Evolutionary conservation across 768 basidiomycete genomes (phyloP), one percentile per base, ranked within the genome.

Genomic region (Trametes meyenii): DNA sequence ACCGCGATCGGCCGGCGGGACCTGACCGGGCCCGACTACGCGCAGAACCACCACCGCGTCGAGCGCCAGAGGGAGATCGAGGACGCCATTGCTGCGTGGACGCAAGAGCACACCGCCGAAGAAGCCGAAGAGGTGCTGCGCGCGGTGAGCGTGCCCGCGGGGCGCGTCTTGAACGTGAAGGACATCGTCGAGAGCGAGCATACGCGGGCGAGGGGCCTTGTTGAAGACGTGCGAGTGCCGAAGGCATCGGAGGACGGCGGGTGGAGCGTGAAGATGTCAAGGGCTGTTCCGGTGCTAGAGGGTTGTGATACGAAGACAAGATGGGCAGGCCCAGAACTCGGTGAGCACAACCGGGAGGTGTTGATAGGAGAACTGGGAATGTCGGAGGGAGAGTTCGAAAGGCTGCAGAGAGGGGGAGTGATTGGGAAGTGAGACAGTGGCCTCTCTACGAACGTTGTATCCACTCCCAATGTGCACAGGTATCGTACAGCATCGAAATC

Each of bases 241-340:
- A 73, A 73, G 14, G 66, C 68, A n/a, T n/a, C n/a, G n/a, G n/a
- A n/a, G 45, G 66, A 71, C 21, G 72, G 70, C 0, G 75, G 84
- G 1, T 88, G 87, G 87, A 81, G 72, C 42, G 80, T 89, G 60
- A 89, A 87, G 72, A 87, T 90, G 85, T 78, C 81, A 42, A 80
- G 80, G 26, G 85, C 86, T 26, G 85, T 85, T 62, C 88, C 88
- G 7, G 71, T 85, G 53, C 70, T 90, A 55, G 82, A 87, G 60
- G 86, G 85, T 14, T 82, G 81, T 26, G 78, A 85, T 44, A 73
- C 81, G 5, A 76, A 77, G 65, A 86, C 87, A 1, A 80, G 77
- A 62, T 89, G 87, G 87, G 87, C 86, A 26, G 88, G 87, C 0
- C 88, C 87, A 1, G 78, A 87, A 61, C 74, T 89, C n/a, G 88